phyloP scores from a whole-genome alignment of 176 grass and related monocot genomes.

The Miscanthus lutarioriparius region DNA sequence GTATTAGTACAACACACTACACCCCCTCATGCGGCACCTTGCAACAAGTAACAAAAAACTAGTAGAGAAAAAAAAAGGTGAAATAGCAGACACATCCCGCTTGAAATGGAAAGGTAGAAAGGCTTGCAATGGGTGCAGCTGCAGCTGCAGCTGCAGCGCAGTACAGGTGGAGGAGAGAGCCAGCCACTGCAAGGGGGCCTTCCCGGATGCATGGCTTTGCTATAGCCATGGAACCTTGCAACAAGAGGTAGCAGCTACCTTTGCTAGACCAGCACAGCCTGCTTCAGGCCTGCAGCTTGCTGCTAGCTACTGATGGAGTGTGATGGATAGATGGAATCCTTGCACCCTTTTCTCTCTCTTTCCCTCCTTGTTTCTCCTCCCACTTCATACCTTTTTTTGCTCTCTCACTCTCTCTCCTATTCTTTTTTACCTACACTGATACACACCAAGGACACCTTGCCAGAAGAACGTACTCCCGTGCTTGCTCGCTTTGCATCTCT shows the following conservation, averaged over 20 bases:
- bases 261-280: constrained; percentile 3
- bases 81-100: neutral
- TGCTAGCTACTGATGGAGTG: neutral
- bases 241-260: neutral
- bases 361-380: neutral
- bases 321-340: constrained; percentile 22
- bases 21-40: neutral
- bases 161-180: neutral
- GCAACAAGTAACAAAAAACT: constrained; percentile 2
- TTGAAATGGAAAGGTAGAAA: constrained; percentile 34
- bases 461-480: neutral
- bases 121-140: constrained; percentile 20
- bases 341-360: neutral
- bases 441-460: constrained; percentile 34
- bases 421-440: constrained; percentile 42
- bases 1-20: neutral
- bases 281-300: neutral
- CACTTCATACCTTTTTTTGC: constrained; percentile 11
- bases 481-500: neutral
- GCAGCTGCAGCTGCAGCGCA: neutral
- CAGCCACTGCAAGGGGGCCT: neutral
- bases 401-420: constrained; percentile 10
- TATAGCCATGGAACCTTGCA: neutral
- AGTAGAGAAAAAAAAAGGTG: neutral
- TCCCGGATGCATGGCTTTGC: neutral